Conservation (phyloP, 164 flowering plant species). For the Macadamia integrifolia region DNA sequence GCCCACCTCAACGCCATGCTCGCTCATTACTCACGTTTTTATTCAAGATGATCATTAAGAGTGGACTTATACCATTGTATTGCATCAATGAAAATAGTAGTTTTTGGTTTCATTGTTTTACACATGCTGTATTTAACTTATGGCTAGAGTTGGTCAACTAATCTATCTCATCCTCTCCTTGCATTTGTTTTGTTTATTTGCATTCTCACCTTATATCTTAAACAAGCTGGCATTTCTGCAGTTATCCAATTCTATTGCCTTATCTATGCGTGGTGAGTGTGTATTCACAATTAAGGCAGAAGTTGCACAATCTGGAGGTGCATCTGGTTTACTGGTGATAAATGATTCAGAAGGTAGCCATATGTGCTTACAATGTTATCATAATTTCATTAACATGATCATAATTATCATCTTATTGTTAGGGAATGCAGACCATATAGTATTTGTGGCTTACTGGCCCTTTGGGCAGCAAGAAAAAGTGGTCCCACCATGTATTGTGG, state of each 20-base stretch:
- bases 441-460: too few species aligned
- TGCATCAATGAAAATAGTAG: too few species aligned
- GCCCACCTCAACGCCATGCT: too few species aligned
- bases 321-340: slow-evolving; percentile 60
- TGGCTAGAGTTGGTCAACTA: not conserved
- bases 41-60: not conserved
- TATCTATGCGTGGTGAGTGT: slow-evolving; percentile 65
- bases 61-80: not conserved
- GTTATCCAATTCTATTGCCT: slow-evolving; percentile 52
- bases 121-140: not conserved
- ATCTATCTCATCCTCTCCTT: not conserved
- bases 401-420: too few species aligned
- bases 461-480: too few species aligned
- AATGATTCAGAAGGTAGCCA: slow-evolving; percentile 62
- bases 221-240: slow-evolving; percentile 21
- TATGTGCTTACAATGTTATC: not conserved
- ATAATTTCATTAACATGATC: not conserved
- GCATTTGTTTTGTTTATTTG: not conserved
- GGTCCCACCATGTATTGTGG: too few species aligned
- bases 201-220: not conserved
- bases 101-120: not conserved
- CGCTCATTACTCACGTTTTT: not conserved
- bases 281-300: slow-evolving; percentile 50
- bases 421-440: too few species aligned
- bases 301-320: slow-evolving; percentile 61